These are phyloP conservation scores for Mycena sp. DNA, from an alignment of 1,284 basidiomycete species.

Conservation along the genomic window DNA sequence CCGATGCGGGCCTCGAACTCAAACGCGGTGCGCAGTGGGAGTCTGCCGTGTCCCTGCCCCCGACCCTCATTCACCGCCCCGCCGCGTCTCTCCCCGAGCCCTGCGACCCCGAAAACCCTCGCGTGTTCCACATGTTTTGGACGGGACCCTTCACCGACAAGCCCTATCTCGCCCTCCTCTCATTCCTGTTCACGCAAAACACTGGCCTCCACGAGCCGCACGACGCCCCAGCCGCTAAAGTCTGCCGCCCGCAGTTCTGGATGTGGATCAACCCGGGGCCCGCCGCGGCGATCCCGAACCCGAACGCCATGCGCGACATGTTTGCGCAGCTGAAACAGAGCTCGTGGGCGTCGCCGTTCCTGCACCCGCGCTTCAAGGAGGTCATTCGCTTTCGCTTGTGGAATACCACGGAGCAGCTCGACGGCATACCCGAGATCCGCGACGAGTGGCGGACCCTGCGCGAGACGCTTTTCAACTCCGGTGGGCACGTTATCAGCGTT, in stretches of 20 bases:
- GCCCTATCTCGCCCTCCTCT: constrained; percentile 80
- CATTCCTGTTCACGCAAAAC: constrained; percentile 84
- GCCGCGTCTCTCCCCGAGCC: constrained; percentile 62
- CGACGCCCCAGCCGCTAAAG: constrained; percentile 51
- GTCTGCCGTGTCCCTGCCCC: constrained; percentile 44
- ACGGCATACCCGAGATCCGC: constrained; percentile 74
- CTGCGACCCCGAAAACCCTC: constrained; percentile 77
- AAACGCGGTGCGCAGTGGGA: constrained; percentile 55
- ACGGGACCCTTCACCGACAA: constrained; percentile 85
- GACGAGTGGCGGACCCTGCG: constrained; percentile 73
- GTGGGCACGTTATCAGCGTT: constrained; percentile 64
- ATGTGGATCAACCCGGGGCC: constrained; percentile 83
- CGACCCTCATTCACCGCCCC: constrained; percentile 55
- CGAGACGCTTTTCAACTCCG: constrained; percentile 77
- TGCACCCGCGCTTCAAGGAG: constrained; percentile 77
- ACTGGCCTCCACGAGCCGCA: constrained; percentile 66
- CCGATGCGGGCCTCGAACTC: constrained; percentile 51
- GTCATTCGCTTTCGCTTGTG: constrained; percentile 84
- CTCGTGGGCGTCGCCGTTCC: constrained; percentile 81
- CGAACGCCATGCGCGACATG: constrained; percentile 70
- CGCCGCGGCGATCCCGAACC: constrained; percentile 73
- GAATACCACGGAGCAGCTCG: constrained; percentile 86
- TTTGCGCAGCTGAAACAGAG: constrained; percentile 67
- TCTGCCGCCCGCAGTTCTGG: constrained; percentile 80
- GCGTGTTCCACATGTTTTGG: constrained; percentile 87